A percentile compares a stretch with the other conserved stretches of the same genome.
Evolutionary conservation across 2,329 filamentous ascomycete species (phyloP).

Genomic region (Helicocarpus griseus): DNA sequence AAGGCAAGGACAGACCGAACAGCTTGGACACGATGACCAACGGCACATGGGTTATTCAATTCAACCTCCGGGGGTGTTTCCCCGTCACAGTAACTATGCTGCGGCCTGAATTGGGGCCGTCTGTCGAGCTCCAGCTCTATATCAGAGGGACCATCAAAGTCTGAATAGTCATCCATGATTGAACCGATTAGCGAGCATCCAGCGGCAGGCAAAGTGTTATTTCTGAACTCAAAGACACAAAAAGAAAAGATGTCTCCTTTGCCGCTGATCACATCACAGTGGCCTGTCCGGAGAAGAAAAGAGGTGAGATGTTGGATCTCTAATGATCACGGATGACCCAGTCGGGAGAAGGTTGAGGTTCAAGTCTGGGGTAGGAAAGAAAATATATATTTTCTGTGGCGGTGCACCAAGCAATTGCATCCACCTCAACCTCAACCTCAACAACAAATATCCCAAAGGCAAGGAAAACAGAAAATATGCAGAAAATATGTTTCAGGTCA

Average conservation of each 20-base stretch:
- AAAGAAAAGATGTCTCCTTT: background rate
- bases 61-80: constrained; percentile 9
- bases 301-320: background rate
- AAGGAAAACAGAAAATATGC: background rate
- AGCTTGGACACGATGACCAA: constrained; percentile 34
- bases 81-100: constrained; percentile 2
- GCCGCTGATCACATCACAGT: background rate
- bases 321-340: background rate
- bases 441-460: background rate
- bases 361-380: background rate
- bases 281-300: background rate
- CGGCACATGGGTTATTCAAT: constrained; percentile 25
- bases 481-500: background rate
- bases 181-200: background rate
- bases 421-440: background rate
- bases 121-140: constrained; percentile 14
- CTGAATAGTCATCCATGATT: constrained; percentile 11
- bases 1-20: constrained; percentile 55
- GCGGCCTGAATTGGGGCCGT: constrained; percentile 13
- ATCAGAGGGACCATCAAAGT: constrained; percentile 27
- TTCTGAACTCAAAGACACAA: background rate
- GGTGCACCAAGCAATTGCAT: background rate
- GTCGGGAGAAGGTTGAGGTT: background rate
- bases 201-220: background rate
- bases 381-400: background rate